These are phyloP conservation scores for Metroxylon sagu DNA, from an alignment of 176 grass and related monocot species.

Conservation along the genomic window DNA sequence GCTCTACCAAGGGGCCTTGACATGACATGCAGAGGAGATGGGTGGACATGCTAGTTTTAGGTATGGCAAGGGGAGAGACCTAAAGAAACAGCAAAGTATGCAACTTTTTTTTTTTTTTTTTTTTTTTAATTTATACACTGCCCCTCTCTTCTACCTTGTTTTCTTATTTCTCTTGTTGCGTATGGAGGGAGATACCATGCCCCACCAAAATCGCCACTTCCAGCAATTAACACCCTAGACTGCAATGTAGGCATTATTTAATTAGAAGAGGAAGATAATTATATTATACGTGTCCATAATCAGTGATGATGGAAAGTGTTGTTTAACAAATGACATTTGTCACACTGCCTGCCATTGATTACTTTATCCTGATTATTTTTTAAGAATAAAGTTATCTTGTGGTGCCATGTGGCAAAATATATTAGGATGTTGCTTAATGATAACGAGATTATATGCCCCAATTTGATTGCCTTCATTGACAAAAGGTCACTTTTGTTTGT, in stretches of 20 bases:
- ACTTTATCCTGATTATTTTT: background rate
- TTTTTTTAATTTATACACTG: background rate
- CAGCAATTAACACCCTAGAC: background rate
- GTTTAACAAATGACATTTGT: background rate
- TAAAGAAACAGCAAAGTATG: background rate
- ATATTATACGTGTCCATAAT: background rate
- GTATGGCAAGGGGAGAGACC: background rate
- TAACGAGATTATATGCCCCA: background rate
- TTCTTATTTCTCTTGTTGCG: background rate
- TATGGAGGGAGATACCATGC: background rate
- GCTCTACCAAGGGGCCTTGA: background rate
- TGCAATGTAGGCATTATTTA: background rate
- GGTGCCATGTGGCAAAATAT: background rate
- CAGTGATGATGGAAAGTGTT: background rate
- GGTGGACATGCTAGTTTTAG: background rate
- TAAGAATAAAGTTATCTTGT: background rate
- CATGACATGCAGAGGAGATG: slow-evolving; percentile 2
- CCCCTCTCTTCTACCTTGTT: background rate
- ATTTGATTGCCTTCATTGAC: background rate
- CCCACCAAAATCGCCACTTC: background rate
- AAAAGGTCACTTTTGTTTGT: background rate
- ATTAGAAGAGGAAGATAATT: background rate
- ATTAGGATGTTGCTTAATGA: background rate
- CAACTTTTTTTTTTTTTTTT: background rate
- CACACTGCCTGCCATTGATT: background rate